phyloP scores from a whole-genome alignment of 2,329 filamentous ascomycete genomes.

The Sarocladium brachiariae region DNA sequence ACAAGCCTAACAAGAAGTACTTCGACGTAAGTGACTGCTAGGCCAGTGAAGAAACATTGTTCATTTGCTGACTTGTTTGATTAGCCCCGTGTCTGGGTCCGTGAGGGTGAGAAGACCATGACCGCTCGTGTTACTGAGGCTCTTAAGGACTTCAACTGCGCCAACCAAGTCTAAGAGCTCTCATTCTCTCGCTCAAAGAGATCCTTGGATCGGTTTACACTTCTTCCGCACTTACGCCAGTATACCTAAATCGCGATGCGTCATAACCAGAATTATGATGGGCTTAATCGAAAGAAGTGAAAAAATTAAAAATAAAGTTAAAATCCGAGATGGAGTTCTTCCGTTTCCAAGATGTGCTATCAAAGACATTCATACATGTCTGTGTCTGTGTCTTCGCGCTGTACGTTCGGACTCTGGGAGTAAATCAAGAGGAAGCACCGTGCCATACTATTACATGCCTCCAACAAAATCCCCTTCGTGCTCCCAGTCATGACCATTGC shows the following conservation, averaged over 20 bases:
- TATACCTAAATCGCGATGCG: not conserved
- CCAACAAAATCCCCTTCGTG: too few relatives aligned
- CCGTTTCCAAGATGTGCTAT: too few relatives aligned
- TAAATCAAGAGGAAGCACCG: too few relatives aligned
- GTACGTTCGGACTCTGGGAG: too few relatives aligned
- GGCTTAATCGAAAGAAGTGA: not conserved
- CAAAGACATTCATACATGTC: too few relatives aligned
- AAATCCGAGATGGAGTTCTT: too few relatives aligned
- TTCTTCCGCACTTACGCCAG: not conserved
- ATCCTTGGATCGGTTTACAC: not conserved
- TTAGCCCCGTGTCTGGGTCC: constrained; percentile 87
- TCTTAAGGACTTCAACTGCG: constrained; percentile 79
- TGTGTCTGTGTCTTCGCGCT: too few relatives aligned
- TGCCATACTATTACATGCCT: too few relatives aligned
- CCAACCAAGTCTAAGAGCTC: constrained; percentile 25
- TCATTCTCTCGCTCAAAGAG: not conserved
- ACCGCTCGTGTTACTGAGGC: constrained; percentile 69
- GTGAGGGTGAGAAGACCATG: constrained; percentile 98
- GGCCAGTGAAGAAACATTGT: not conserved
- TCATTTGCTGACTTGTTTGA: constrained; percentile 12
- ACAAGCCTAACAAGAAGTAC: constrained; percentile 99
- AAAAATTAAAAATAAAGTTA: constrained; percentile 7
- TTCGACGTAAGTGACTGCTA: constrained; percentile 55
- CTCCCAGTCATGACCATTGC: too few relatives aligned
- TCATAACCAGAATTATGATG: not conserved